Base-by-base conservation (phyloP, 1,139 yeast genomes). In the Candida tropicalis region DNA sequence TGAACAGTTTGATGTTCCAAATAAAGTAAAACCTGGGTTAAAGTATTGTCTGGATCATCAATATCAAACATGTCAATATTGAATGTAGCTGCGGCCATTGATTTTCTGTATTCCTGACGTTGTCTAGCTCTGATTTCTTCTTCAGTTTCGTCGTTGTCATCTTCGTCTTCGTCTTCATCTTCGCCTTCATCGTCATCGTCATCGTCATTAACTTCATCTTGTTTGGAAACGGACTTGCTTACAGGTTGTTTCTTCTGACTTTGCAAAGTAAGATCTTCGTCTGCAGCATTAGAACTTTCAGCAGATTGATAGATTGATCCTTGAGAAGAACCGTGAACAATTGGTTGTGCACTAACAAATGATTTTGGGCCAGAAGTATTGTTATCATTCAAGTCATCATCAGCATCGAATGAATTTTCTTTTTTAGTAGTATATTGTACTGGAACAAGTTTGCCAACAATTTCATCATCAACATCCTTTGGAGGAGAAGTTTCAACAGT, bases 1-100 rank as follows among this genome's bases (percentile, higher is more conserved):
- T 87, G 87, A 26, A 87, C 93, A 0, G 98, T 91, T 66, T 91
- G 97, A 63, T 89, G 96, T 61, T 93, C 99, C 57, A 93, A 74
- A 62, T 89, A 93, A 38, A 84, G 76, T 54, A 90, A 79, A 44
- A 93, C 82, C 57, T 90, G 96, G 4, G 89, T 81, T 48, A 91
- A 76, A 0, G 97, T 87, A 60, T 87, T 87, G 56, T 89, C 97
- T 2, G 96, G 96, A 60, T 87, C 88, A 50, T 63, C 86, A 46
- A 87, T 83, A 64, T 87, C 89, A 64, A 87, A 88, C 39, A 82
- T 78, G 46, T 84, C 86, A 40, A 86, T 73, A 60, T 84, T 84
- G 65, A 84, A 85, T 0, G 76, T 70, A 6, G 78, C 77, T 1
- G 79, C 79, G 2, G 79, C 79, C 75, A 73, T 70, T 2, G 78